Evolutionary conservation across 1,284 basidiomycete genomes (phyloP).

Genomic region (Trametes sp.): DNA sequence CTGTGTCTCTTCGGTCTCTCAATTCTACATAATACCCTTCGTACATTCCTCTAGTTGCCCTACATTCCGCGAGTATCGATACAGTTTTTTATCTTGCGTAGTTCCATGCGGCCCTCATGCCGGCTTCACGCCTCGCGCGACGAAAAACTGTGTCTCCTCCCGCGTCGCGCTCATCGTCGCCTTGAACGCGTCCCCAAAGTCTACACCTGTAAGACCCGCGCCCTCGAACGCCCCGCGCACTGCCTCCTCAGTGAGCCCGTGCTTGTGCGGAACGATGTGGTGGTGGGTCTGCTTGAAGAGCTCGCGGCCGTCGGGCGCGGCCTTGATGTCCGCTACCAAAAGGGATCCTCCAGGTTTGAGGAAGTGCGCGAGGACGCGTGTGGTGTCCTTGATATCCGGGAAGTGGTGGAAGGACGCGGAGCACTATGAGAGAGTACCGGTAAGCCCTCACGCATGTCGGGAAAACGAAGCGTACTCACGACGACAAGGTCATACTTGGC

Average conservation of each 20-base stretch:
- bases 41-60: too few species aligned
- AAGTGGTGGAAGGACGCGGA: conserved; percentile 75
- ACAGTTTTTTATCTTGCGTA: too few species aligned
- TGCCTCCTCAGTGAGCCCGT: conserved; percentile 56
- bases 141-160: conserved; percentile 20
- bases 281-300: conserved; percentile 37
- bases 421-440: too few species aligned
- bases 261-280: conserved; percentile 60
- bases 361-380: conserved; percentile 58
- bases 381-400: conserved; percentile 55
- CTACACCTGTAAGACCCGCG: conserved; percentile 54
- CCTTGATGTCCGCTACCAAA: conserved; percentile 62
- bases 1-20: too few species aligned
- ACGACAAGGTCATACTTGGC: conserved; percentile 69
- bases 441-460: too few species aligned
- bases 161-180: conserved; percentile 39
- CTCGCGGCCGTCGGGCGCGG: conserved; percentile 34
- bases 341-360: conserved; percentile 69
- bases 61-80: too few species aligned
- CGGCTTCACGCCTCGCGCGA: conserved; percentile 23
- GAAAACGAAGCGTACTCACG: too few species aligned
- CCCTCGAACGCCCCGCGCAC: conserved; percentile 55
- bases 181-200: conserved; percentile 45
- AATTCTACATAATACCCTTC: too few species aligned
- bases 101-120: too few species aligned